Conservation (phyloP, 192 early-diverging fungal species). For the Rhizophagus sp. region DNA sequence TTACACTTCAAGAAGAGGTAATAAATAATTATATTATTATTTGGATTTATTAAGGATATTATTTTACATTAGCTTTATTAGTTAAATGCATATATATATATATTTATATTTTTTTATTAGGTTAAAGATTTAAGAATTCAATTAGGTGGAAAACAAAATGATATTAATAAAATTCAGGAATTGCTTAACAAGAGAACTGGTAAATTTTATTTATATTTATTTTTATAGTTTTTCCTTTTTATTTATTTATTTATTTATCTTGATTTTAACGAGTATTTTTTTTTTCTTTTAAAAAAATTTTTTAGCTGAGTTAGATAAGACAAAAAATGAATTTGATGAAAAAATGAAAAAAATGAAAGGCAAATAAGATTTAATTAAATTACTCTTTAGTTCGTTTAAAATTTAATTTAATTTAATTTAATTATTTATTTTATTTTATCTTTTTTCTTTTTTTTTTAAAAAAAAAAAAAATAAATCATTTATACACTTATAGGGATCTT, state of each 20-base stretch:
- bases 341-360: constrained; percentile 63
- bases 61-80: neutral
- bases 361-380: constrained; percentile 24
- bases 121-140: constrained; percentile 28
- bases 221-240: neutral
- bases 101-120: neutral
- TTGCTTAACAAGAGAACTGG: constrained; percentile 16
- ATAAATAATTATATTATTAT: neutral
- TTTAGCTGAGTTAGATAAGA: constrained; percentile 35
- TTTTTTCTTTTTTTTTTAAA: neutral
- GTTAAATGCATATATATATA: too few relatives aligned
- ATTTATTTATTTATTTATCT: too few relatives aligned
- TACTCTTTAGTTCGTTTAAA: neutral
- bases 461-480: neutral
- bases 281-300: neutral
- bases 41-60: neutral
- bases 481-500: constrained; percentile 45
- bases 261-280: neutral
- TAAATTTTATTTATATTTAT: neutral
- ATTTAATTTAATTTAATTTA: too few relatives aligned
- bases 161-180: constrained; percentile 4
- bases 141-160: constrained; percentile 24
- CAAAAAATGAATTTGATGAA: constrained; percentile 53
- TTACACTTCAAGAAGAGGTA: constrained; percentile 27
- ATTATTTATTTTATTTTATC: neutral